These are phyloP conservation scores for Dipodascus albidus DNA, from an alignment of 805 yeast genomes.

Conservation along the genomic window DNA sequence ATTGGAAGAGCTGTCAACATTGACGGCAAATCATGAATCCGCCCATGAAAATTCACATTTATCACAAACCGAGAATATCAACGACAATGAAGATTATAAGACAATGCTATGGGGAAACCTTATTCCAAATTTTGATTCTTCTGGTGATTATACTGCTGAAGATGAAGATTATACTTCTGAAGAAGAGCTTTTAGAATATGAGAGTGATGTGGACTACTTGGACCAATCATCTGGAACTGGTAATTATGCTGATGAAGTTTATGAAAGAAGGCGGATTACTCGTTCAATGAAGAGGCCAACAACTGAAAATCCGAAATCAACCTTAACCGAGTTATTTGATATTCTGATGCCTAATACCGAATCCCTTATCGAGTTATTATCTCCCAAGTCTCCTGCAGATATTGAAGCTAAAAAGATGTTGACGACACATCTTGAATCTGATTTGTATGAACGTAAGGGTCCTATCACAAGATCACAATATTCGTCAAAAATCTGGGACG, in stretches of 20 bases:
- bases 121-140: slow-evolving; percentile 30
- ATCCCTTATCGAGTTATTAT: slow-evolving; percentile 18
- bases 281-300: not conserved
- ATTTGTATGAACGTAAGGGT: not conserved
- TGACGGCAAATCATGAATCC: no score
- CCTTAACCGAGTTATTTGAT: slow-evolving; percentile 11
- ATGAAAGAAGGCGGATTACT: not conserved
- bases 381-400: slow-evolving; percentile 21
- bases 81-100: not conserved
- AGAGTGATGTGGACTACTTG: slow-evolving; percentile 6
- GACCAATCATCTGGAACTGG: slow-evolving; percentile 13
- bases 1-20: not conserved
- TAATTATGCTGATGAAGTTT: not conserved
- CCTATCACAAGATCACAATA: slow-evolving; percentile 6
- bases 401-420: slow-evolving; percentile 20
- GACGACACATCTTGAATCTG: slow-evolving; percentile 19
- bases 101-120: slow-evolving; percentile 19
- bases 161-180: slow-evolving; percentile 6
- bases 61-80: not conserved
- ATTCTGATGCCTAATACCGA: slow-evolving; percentile 15
- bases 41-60: no score
- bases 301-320: not conserved
- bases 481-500: slow-evolving; percentile 3
- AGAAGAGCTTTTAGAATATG: slow-evolving; percentile 12
- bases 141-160: slow-evolving; percentile 23